These are phyloP conservation scores for Thielaviopsis populi DNA, from an alignment of 2,329 filamentous ascomycete species.

Conservation along the genomic window DNA sequence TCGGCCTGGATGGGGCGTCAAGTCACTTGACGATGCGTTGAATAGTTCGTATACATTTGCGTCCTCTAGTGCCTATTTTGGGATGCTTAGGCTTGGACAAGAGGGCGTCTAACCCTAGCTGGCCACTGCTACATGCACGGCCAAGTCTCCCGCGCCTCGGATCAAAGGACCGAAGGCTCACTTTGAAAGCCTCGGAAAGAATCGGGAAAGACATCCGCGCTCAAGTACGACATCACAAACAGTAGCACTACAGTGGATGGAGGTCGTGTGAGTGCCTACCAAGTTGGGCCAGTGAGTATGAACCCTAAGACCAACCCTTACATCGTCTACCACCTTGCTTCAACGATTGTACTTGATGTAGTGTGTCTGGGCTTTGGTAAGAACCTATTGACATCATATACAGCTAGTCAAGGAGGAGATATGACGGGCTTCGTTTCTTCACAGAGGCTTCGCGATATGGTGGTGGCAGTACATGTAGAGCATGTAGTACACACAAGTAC, in stretches of 20 bases:
- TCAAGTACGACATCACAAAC: neutral
- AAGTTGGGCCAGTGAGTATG: neutral
- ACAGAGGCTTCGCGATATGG: neutral
- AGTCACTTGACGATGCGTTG: neutral
- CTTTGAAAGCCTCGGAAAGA: neutral
- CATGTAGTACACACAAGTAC: neutral
- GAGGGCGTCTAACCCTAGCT: neutral
- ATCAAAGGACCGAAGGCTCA: conserved; percentile 2
- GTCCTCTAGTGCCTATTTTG: neutral
- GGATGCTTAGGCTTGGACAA: neutral
- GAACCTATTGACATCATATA: no score
- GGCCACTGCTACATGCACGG: neutral
- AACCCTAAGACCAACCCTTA: neutral
- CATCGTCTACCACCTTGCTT: neutral
- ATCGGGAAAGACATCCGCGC: neutral
- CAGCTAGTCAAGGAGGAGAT: neutral
- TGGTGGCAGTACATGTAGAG: neutral
- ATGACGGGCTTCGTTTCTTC: neutral
- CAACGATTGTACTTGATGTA: no score
- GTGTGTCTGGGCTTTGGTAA: no score
- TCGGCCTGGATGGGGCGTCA: neutral
- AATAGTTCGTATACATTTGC: neutral
- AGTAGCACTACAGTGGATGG: neutral
- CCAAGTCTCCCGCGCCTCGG: neutral
- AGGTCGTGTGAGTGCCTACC: conserved; percentile 2